A percentile compares a stretch with the other conserved stretches of the same genome.
Evolutionary conservation across 2,329 filamentous ascomycete genomes (phyloP).

Genomic region (Cyanodermella asteris): DNA sequence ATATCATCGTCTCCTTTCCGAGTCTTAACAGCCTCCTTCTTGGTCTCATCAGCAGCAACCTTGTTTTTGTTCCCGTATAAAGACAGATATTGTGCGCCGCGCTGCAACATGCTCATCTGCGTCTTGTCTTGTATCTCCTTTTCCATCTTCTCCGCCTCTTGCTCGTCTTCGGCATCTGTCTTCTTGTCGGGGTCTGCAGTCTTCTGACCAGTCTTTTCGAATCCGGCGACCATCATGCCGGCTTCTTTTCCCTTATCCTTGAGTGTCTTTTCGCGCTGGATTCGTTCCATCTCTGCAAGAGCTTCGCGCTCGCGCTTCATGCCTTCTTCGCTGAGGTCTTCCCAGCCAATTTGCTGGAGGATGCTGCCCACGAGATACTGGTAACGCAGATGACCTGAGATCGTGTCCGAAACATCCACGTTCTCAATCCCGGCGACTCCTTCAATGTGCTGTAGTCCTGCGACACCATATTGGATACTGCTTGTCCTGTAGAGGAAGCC

Average conservation of each 20-base stretch:
- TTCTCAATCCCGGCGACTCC: slow-evolving; percentile 35
- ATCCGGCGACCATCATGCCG: no score
- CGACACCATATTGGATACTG: slow-evolving; percentile 61
- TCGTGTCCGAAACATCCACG: slow-evolving; percentile 40
- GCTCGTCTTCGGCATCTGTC: slow-evolving; percentile 9
- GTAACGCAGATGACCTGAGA: slow-evolving; percentile 50
- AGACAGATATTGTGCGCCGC: slow-evolving; percentile 10
- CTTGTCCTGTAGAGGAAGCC: slow-evolving; percentile 73
- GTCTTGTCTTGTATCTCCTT: slow-evolving; percentile 8
- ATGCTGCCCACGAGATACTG: slow-evolving; percentile 44
- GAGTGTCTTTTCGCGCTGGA: no score
- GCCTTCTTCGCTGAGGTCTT: slow-evolving; percentile 34
- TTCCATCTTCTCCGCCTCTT: slow-evolving; percentile 7
- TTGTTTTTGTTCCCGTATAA: slow-evolving; percentile 9
- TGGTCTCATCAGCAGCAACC: slow-evolving; percentile 9
- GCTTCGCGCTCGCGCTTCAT: slow-evolving; percentile 21
- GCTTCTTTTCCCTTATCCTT: slow-evolving; percentile 16
- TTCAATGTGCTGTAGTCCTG: slow-evolving; percentile 55
- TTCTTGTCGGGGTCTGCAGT: slow-evolving; percentile 10
- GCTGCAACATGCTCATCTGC: slow-evolving; percentile 8
- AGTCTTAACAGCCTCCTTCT: slow-evolving; percentile 5
- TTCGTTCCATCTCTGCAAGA: slow-evolving; percentile 17
- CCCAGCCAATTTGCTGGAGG: slow-evolving; percentile 44
- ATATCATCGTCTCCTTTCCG: slow-evolving; percentile 2
- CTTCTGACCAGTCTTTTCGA: slow-evolving; percentile 12